A percentile compares a stretch with the other conserved stretches of the same genome.
phyloP scores from a whole-genome alignment of 1,284 basidiomycete species.

The Cystobasidium sp. region DNA sequence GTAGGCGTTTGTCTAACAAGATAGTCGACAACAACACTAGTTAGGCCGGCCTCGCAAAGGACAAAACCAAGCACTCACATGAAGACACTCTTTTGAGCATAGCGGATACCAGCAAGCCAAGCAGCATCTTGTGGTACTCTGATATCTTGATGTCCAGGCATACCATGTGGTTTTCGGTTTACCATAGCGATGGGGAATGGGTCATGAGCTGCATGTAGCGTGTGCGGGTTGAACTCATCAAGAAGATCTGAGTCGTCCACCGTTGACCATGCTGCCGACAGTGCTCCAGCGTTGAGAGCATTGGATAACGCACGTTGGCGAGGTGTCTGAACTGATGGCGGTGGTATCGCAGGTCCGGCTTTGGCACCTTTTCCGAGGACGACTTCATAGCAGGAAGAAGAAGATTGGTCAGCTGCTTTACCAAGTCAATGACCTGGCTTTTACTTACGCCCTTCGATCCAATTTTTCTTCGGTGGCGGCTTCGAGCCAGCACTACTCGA shows the following conservation, averaged over 20 bases:
- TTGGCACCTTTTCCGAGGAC: constrained; percentile 31
- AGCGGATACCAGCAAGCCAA: constrained; percentile 73
- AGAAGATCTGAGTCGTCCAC: constrained; percentile 61
- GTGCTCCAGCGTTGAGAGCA: constrained; percentile 58
- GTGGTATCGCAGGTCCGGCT: constrained; percentile 23
- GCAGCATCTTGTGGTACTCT: constrained; percentile 73
- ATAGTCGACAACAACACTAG: background rate
- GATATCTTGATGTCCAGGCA: constrained; percentile 64
- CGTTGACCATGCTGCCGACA: constrained; percentile 60
- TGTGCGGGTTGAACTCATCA: constrained; percentile 63
- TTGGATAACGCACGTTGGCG: constrained; percentile 49
- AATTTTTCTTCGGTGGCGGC: constrained; percentile 25
- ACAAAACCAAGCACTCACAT: constrained; percentile 60
- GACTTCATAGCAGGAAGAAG: background rate
- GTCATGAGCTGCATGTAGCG: constrained; percentile 62
- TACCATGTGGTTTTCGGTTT: constrained; percentile 70
- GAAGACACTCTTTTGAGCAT: constrained; percentile 72
- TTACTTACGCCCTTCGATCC: constrained; percentile 24
- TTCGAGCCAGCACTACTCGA: constrained; percentile 32
- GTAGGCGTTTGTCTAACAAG: constrained; percentile 69
- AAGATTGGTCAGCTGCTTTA: too few relatives aligned
- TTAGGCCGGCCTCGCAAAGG: background rate
- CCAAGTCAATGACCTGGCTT: background rate
- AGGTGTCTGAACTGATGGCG: constrained; percentile 40
- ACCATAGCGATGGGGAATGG: constrained; percentile 75